Base-by-base conservation (phyloP, 2,329 filamentous ascomycete genomes). In the Colletotrichum tropicicola region DNA sequence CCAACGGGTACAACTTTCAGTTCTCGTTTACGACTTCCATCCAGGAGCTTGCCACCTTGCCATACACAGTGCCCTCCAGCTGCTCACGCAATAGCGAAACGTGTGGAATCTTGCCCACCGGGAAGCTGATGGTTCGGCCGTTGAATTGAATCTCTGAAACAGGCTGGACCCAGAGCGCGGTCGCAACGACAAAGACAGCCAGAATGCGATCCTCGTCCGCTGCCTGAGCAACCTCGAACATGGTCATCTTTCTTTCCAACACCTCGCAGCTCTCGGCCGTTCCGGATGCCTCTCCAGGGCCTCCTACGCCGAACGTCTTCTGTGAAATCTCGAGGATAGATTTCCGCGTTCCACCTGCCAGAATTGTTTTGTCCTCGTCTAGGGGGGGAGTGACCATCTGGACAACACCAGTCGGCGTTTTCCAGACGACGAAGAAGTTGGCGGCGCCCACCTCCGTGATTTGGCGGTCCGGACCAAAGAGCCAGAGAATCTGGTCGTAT, bases 111-210 rank as follows among this genome's bases (percentile, higher is more conserved):
- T 80, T 78, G 44, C 83, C 85, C 80, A 90, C 86, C 48, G 88
- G 85, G 1, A 43, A 28, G 7, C 32, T 12, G 17, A 92, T 82
- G 67, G 91, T 86, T 59, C 84, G 77, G 51, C 87, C 88, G 35
- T 87, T 86, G 78, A 91, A 90, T 74, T 89, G 86, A 72, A 93
- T 89, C 53, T 86, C 80, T 17, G n/a, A 23, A 45, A 4, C 35
- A 12, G 27, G 10, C 58, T 12, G 53, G 39, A 59, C 68, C 86
- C 89, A 82, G 82, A 91, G 89, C 57, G 94, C 94, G 66, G 94
- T 98, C 17, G 94, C 94, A 28, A 92, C 89, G 6, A 91, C 92
- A 74, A 97, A 98, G 2, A 92, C 87, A 80, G 97, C 94, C 9
- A 97, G 76, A 44, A 97, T 77, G 3, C 94, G 83, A 3, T 92